Conservation (phyloP, 257 asterid genomes). For the Pogostemon cablin region DNA sequence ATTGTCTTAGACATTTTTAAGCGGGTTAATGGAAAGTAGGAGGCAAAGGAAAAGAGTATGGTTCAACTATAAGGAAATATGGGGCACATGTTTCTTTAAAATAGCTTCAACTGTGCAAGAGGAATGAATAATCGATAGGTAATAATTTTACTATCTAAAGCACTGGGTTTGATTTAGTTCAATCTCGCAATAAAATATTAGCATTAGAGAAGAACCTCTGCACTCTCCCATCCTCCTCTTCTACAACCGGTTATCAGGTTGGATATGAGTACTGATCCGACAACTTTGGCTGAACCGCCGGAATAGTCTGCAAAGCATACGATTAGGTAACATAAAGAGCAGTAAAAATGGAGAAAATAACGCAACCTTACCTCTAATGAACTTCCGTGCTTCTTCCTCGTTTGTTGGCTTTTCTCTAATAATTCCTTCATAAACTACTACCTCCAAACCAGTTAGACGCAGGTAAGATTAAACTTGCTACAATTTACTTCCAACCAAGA, state of each 20-base stretch:
- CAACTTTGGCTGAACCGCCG: conserved; percentile 73
- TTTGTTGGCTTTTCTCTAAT: conserved; percentile 81
- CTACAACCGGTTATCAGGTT: conserved; percentile 71
- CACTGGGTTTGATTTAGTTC: not conserved
- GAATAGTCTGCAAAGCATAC: conserved; percentile 64
- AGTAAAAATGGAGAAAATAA: conserved; percentile 15
- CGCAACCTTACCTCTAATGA: conserved; percentile 74
- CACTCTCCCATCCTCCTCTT: conserved; percentile 80
- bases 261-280: conserved; percentile 75
- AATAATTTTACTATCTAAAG: not conserved
- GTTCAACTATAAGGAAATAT: too few relatives aligned
- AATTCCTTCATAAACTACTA: conserved; percentile 77
- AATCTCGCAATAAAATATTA: too few relatives aligned
- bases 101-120: too few relatives aligned
- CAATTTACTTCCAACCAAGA: conserved; percentile 21
- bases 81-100: too few relatives aligned
- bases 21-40: too few relatives aligned
- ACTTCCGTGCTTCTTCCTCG: conserved; percentile 74
- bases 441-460: conserved; percentile 62
- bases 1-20: too few relatives aligned
- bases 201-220: conserved; percentile 54
- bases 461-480: conserved; percentile 43
- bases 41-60: too few relatives aligned
- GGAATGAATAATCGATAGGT: too few relatives aligned
- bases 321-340: not conserved